These are phyloP conservation scores for Lantana camara DNA, from an alignment of 257 asterid genomes.

Conservation along the genomic window DNA sequence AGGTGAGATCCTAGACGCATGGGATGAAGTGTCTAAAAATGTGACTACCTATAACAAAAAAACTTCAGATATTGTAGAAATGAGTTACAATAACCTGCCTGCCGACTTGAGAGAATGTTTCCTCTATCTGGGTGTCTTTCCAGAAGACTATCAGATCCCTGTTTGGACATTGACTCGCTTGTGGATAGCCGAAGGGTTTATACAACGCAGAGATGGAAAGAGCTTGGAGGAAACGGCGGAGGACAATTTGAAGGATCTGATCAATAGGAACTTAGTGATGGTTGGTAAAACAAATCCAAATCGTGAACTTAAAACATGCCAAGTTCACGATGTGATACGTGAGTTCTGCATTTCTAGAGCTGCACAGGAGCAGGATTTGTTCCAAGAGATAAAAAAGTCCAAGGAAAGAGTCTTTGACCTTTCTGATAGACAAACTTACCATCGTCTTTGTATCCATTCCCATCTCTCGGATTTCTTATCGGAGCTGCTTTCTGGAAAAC, in stretches of 20 bases:
- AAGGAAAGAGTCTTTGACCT: slow-evolving; percentile 25
- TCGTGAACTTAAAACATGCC: slow-evolving; percentile 47
- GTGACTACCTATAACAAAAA: slow-evolving; percentile 18
- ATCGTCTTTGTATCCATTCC: slow-evolving; percentile 46
- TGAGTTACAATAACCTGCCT: slow-evolving; percentile 56
- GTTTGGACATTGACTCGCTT: slow-evolving; percentile 38
- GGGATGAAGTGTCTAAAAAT: slow-evolving; percentile 32
- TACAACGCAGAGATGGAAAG: slow-evolving; percentile 14
- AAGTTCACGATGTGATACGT: slow-evolving; percentile 53
- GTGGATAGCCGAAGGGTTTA: slow-evolving; percentile 66
- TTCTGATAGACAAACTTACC: slow-evolving; percentile 26
- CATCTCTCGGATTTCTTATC: slow-evolving; percentile 23
- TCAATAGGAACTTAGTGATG: slow-evolving; percentile 46
- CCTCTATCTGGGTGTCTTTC: slow-evolving; percentile 51
- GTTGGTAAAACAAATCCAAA: slow-evolving; percentile 34
- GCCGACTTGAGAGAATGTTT: slow-evolving; percentile 49
- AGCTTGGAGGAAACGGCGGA: slow-evolving; percentile 48
- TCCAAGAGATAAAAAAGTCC: slow-evolving; percentile 41
- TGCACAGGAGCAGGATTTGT: slow-evolving; percentile 33
- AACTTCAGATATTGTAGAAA: slow-evolving; percentile 30
- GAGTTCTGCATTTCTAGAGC: slow-evolving; percentile 52
- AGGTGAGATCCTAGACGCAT: slow-evolving; percentile 15
- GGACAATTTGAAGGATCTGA: slow-evolving; percentile 42
- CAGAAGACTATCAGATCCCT: slow-evolving; percentile 41
- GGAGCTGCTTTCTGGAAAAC: slow-evolving; percentile 29